A percentile compares a stretch with the other conserved stretches of the same genome.
Conservation (phyloP, 495 filamentous ascomycete genomes). For the Lophiostoma macrostomum region DNA sequence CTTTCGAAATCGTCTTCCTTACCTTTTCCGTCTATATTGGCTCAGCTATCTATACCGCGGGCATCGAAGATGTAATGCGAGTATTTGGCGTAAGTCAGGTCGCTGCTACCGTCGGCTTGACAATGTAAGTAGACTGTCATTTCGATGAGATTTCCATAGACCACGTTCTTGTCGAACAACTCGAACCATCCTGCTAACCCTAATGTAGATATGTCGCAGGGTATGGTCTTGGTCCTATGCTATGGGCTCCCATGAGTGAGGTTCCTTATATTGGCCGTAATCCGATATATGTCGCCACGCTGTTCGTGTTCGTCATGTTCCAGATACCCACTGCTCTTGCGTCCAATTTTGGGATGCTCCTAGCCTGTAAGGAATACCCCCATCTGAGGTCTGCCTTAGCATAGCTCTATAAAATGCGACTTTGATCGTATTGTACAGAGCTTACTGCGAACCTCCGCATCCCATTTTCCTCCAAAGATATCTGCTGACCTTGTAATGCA, state of each 20-base stretch:
- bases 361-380: too few species aligned
- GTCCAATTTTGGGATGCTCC: constrained; percentile 51
- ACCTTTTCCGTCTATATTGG: constrained; percentile 52
- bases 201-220: constrained; percentile 13
- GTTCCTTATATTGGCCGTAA: constrained; percentile 51
- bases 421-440: too few species aligned
- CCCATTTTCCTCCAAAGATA: too few species aligned
- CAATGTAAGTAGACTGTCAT: constrained; percentile 50
- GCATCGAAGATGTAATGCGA: constrained; percentile 38
- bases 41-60: constrained; percentile 47
- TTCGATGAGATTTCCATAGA: too few species aligned
- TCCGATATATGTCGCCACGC: constrained; percentile 49
- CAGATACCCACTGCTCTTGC: constrained; percentile 48
- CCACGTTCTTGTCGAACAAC: too few species aligned
- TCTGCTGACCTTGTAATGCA: too few species aligned
- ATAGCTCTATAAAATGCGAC: too few species aligned
- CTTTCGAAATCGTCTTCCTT: constrained; percentile 46
- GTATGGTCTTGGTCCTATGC: constrained; percentile 31
- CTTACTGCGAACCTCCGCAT: too few species aligned
- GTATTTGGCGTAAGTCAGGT: constrained; percentile 49
- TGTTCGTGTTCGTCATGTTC: constrained; percentile 53
- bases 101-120: constrained; percentile 50
- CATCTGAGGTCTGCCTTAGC: too few species aligned
- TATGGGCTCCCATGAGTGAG: constrained; percentile 52
- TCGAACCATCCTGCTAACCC: too few species aligned